A percentile compares a stretch with the other conserved stretches of the same genome.
Conservation (phyloP, 2,329 filamentous ascomycete genomes). For the Sclerotiophoma versabilis region DNA sequence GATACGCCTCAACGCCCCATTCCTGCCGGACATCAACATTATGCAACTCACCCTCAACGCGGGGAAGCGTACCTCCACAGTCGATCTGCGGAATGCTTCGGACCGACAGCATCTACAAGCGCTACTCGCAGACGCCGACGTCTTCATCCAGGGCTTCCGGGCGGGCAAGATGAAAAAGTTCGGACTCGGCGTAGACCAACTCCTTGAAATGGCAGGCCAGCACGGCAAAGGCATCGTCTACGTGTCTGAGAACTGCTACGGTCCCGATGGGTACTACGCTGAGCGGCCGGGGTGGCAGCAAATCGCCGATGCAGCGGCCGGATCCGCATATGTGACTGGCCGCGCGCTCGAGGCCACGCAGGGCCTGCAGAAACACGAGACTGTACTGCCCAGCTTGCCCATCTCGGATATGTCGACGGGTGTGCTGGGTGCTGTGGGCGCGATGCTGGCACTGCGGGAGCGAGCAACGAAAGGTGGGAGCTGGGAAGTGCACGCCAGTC, state of each 20-base stretch:
- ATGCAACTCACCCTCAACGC: constrained; percentile 50
- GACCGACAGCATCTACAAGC: constrained; percentile 42
- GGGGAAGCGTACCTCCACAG: constrained; percentile 51
- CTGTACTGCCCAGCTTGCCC: constrained; percentile 37
- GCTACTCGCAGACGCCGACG: constrained; percentile 57
- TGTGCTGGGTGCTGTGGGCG: constrained; percentile 32
- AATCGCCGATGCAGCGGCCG: constrained; percentile 52
- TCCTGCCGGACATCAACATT: constrained; percentile 43
- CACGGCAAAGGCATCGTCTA: constrained; percentile 57
- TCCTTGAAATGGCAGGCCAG: constrained; percentile 50
- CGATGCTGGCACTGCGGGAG: constrained; percentile 34
- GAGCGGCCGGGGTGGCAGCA: constrained; percentile 61
- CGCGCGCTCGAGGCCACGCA: constrained; percentile 35
- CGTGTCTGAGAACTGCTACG: constrained; percentile 61
- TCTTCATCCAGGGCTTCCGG: constrained; percentile 62
- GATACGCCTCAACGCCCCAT: constrained; percentile 51
- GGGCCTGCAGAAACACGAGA: constrained; percentile 33
- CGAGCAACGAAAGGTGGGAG: constrained; percentile 31
- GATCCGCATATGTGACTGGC: constrained; percentile 50
- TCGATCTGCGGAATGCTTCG: constrained; percentile 53
- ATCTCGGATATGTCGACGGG: constrained; percentile 41
- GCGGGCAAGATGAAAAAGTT: constrained; percentile 52
- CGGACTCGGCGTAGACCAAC: constrained; percentile 53
- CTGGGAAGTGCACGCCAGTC: constrained; percentile 25
- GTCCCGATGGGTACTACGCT: constrained; percentile 55